Conservation (phyloP, 495 filamentous ascomycete species). For the Cercophora sp. region DNA sequence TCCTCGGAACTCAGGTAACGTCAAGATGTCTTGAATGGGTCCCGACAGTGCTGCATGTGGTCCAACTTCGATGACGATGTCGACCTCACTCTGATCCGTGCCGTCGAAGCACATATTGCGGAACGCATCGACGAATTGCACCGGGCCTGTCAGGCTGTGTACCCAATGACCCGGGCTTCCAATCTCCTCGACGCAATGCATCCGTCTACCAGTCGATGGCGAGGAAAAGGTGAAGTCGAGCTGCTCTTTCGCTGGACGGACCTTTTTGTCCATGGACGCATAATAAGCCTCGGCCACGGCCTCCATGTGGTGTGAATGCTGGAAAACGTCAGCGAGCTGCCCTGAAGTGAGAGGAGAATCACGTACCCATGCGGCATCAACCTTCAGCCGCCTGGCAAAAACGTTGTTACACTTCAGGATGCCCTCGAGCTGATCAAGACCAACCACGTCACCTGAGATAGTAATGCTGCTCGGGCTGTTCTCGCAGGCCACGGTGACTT, state of each 20-base stretch:
- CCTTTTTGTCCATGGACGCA: conserved; percentile 23
- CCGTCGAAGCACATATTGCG: conserved; percentile 25
- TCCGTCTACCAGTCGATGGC: conserved; percentile 19
- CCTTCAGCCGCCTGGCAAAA: conserved; percentile 34
- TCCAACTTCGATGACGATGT: conserved; percentile 37
- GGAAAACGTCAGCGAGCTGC: too few relatives aligned
- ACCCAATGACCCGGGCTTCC: conserved; percentile 39
- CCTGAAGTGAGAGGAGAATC: too few relatives aligned
- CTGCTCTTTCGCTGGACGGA: conserved; percentile 13
- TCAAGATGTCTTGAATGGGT: conserved; percentile 51
- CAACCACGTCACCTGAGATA: conserved; percentile 37
- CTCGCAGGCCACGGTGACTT: conserved; percentile 40
- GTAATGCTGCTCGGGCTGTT: conserved; percentile 48
- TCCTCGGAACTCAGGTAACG: conserved; percentile 18
- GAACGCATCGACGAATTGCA: conserved; percentile 42
- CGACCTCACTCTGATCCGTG: conserved; percentile 14
- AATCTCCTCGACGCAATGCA: conserved; percentile 21
- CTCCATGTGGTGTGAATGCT: conserved; percentile 46
- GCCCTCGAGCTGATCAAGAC: conserved; percentile 32
- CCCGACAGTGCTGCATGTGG: conserved; percentile 45
- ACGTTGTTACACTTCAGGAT: conserved; percentile 26
- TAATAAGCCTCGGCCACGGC: conserved; percentile 35
- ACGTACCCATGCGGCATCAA: conserved; percentile 40
- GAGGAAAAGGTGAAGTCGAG: conserved; percentile 24
- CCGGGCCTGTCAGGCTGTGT: conserved; percentile 40